phyloP scores from a whole-genome alignment of 495 filamentous ascomycete species.

The Rhizodiscina lignyota region DNA sequence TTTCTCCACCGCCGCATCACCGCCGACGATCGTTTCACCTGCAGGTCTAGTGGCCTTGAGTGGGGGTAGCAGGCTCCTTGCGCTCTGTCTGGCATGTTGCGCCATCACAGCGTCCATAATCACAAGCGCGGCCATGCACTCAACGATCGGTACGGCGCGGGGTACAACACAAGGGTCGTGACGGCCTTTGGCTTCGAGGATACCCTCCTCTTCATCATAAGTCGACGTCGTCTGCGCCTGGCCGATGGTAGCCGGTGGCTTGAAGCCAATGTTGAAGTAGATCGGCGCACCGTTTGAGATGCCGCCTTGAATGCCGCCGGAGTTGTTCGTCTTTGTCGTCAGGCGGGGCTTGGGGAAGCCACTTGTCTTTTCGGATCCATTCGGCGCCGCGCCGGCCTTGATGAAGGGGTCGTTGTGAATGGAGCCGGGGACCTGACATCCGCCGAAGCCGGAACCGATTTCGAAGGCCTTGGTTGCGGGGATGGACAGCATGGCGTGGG shows the following conservation, averaged over 20 bases:
- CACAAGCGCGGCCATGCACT: constrained; percentile 85
- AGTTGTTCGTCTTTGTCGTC: constrained; percentile 90
- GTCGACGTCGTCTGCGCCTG: constrained; percentile 75
- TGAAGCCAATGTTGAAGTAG: constrained; percentile 94
- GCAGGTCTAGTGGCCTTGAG: no score
- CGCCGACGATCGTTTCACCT: no score
- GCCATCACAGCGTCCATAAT: constrained; percentile 84
- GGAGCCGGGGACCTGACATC: constrained; percentile 75
- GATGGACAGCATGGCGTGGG: constrained; percentile 93
- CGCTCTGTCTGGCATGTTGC: constrained; percentile 53
- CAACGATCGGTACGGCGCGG: constrained; percentile 86
- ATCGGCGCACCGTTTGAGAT: constrained; percentile 90
- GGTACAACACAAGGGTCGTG: constrained; percentile 96
- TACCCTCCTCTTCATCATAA: constrained; percentile 55
- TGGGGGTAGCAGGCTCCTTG: constrained; percentile 36
- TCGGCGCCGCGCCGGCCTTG: constrained; percentile 24
- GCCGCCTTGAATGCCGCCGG: constrained; percentile 89
- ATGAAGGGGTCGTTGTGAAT: constrained; percentile 90
- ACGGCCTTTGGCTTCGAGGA: constrained; percentile 82
- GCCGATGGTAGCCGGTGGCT: constrained; percentile 88
- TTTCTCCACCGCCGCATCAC: no score
- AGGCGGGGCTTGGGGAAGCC: constrained; percentile 31
- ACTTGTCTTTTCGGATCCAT: no score
- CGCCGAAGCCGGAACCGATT: constrained; percentile 84
- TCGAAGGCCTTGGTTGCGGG: constrained; percentile 96